Conservation (phyloP, 2,329 filamentous ascomycete species). For the Alternaria arbusti region DNA sequence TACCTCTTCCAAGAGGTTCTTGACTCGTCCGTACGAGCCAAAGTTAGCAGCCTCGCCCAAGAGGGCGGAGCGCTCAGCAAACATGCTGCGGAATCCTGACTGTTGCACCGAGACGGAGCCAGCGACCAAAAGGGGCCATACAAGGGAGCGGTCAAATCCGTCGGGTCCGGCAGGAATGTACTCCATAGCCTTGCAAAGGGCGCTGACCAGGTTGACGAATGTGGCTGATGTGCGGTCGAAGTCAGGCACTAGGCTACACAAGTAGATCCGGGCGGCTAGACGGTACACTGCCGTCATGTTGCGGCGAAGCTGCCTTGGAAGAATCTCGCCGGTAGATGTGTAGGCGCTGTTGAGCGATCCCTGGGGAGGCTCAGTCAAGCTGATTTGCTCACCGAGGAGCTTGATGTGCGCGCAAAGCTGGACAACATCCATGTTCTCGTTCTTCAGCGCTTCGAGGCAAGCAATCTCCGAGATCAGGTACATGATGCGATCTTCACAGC, state of each 20-base stretch:
- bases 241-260: constrained; percentile 93
- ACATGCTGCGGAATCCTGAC: constrained; percentile 78
- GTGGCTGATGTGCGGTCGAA: constrained; percentile 77
- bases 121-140: constrained; percentile 91
- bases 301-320: constrained; percentile 80
- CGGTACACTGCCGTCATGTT: constrained; percentile 94
- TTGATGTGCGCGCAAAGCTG: constrained; percentile 88
- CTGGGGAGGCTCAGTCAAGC: constrained; percentile 71
- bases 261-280: constrained; percentile 89
- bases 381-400: constrained; percentile 85
- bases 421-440: constrained; percentile 78
- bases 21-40: constrained; percentile 86
- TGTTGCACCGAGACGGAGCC: constrained; percentile 76
- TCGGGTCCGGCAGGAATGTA: constrained; percentile 80
- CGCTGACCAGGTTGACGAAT: constrained; percentile 77
- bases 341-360: constrained; percentile 58
- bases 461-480: constrained; percentile 97
- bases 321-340: constrained; percentile 72
- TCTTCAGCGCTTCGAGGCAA: constrained; percentile 88
- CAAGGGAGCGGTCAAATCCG: constrained; percentile 88
- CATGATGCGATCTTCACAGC: constrained; percentile 96
- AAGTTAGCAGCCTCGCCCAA: constrained; percentile 79
- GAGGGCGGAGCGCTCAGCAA: constrained; percentile 74
- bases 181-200: constrained; percentile 76
- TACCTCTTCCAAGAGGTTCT: constrained; percentile 77